Evolutionary conservation across 2,329 filamentous ascomycete species (phyloP).

Genomic region (Paecilomyces variotii): DNA sequence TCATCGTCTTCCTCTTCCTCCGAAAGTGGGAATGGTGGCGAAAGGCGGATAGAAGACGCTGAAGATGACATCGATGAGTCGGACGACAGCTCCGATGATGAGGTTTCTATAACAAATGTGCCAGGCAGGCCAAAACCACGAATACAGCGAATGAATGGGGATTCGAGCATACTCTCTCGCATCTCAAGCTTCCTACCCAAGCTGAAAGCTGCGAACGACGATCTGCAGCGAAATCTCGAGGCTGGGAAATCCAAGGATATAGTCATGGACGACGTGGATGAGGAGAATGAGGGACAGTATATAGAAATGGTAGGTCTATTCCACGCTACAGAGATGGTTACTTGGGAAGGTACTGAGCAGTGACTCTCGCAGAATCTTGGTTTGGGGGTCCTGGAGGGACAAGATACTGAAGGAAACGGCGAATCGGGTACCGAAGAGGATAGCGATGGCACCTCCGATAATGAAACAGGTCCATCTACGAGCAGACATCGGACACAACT

Average conservation of each 20-base stretch:
- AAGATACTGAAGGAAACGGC: constrained; percentile 13
- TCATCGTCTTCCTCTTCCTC: constrained; percentile 5
- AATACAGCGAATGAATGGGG: constrained; percentile 20
- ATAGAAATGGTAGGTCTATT: constrained; percentile 33
- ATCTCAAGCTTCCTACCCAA: constrained; percentile 35
- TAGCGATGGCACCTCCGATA: constrained; percentile 6
- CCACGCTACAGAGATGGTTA: neutral
- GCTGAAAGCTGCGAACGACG: constrained; percentile 36
- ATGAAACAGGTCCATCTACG: constrained; percentile 4
- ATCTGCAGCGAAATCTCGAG: constrained; percentile 30
- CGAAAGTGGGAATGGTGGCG: constrained; percentile 17
- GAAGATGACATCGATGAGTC: constrained; percentile 4
- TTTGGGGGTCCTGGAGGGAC: constrained; percentile 38
- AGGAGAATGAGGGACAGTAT: constrained; percentile 27
- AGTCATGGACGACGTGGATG: constrained; percentile 26
- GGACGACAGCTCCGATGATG: neutral
- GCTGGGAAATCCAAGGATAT: constrained; percentile 23
- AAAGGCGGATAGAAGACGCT: constrained; percentile 15
- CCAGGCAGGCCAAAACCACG: constrained; percentile 25
- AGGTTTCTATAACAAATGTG: constrained; percentile 17
- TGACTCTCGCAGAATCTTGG: constrained; percentile 29
- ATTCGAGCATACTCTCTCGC: constrained; percentile 26
- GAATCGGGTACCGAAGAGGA: constrained; percentile 12
- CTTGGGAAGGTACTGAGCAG: neutral
- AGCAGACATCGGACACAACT: constrained; percentile 6